phyloP scores from a whole-genome alignment of 108 stramenopile genomes.

The Discostella pseudostelligera region DNA sequence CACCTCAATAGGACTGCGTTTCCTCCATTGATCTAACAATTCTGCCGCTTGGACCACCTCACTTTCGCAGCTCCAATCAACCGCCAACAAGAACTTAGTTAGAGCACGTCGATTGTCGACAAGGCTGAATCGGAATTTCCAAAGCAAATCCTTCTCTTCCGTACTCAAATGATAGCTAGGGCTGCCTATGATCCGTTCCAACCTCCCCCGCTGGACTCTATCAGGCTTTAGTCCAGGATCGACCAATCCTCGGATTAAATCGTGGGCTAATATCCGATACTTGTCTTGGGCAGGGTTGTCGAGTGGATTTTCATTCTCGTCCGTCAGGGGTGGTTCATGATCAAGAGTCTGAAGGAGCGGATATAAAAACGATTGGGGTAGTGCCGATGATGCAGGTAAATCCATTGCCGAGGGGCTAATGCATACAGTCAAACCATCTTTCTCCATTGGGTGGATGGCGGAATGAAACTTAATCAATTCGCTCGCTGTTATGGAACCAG shows the following conservation, averaged over 20 bases:
- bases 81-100: slow-evolving; percentile 93
- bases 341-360: slow-evolving; percentile 67
- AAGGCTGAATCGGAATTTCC: slow-evolving; percentile 94
- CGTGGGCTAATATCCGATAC: slow-evolving; percentile 92
- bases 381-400: slow-evolving; percentile 4
- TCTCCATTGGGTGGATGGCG: slow-evolving; percentile 10
- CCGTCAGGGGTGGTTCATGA: slow-evolving; percentile 52
- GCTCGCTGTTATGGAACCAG: slow-evolving; percentile 69
- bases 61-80: slow-evolving; percentile 93
- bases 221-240: slow-evolving; percentile 97
- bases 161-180: slow-evolving; percentile 82
- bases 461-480: slow-evolving; percentile 64
- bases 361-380: slow-evolving; percentile 30
- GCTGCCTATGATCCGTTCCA: slow-evolving; percentile 83
- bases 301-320: slow-evolving; percentile 53
- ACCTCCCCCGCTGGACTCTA: slow-evolving; percentile 66
- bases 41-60: slow-evolving; percentile 95
- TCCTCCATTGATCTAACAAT: slow-evolving; percentile 92
- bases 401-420: slow-evolving; percentile 25
- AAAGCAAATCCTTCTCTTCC: slow-evolving; percentile 95
- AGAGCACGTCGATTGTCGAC: slow-evolving; percentile 92
- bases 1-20: slow-evolving; percentile 90
- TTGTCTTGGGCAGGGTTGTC: slow-evolving; percentile 93
- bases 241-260: slow-evolving; percentile 88
- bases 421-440: slow-evolving; percentile 19